phyloP scores from a whole-genome alignment of 345 rosid genomes.

The Leavenworthia alabamica region DNA sequence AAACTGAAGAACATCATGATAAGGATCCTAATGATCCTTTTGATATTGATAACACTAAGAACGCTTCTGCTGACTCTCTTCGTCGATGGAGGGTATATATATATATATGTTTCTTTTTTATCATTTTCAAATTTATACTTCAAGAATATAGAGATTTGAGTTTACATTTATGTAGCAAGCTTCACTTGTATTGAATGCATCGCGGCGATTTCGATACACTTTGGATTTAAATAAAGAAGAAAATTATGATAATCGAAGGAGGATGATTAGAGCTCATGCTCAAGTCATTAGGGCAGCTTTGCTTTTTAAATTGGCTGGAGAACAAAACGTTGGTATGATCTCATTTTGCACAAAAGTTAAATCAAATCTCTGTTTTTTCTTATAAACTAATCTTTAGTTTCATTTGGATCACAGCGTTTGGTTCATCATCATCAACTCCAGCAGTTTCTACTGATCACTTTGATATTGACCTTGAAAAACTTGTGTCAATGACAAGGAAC shows the following conservation, averaged over 20 bases:
- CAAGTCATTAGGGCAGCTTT: slow-evolving; percentile 94
- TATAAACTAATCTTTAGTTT: neutral
- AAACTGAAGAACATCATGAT: slow-evolving; percentile 17
- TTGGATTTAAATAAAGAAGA: slow-evolving; percentile 85
- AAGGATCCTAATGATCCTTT: slow-evolving; percentile 52
- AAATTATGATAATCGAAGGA: slow-evolving; percentile 56
- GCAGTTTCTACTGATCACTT: slow-evolving; percentile 49
- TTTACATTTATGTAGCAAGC: slow-evolving; percentile 63
- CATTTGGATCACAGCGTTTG: slow-evolving; percentile 29
- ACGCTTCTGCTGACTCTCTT: slow-evolving; percentile 54
- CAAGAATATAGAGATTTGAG: neutral
- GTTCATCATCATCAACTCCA: slow-evolving; percentile 33
- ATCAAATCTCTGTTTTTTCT: neutral
- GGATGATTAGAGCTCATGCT: slow-evolving; percentile 93
- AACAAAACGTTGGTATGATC: slow-evolving; percentile 44
- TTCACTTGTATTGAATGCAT: slow-evolving; percentile 87
- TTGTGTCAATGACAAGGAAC: slow-evolving; percentile 71
- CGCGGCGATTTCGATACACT: slow-evolving; percentile 95
- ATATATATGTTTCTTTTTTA: too few relatives aligned
- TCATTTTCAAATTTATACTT: too few relatives aligned
- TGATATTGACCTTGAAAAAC: slow-evolving; percentile 65
- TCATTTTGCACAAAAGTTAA: neutral
- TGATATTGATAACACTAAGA: slow-evolving; percentile 62
- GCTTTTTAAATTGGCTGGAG: slow-evolving; percentile 87
- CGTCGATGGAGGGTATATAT: slow-evolving; percentile 72